These are phyloP conservation scores for Phoma sp. DNA, from an alignment of 2,329 filamentous ascomycete genomes.

Conservation along the genomic window DNA sequence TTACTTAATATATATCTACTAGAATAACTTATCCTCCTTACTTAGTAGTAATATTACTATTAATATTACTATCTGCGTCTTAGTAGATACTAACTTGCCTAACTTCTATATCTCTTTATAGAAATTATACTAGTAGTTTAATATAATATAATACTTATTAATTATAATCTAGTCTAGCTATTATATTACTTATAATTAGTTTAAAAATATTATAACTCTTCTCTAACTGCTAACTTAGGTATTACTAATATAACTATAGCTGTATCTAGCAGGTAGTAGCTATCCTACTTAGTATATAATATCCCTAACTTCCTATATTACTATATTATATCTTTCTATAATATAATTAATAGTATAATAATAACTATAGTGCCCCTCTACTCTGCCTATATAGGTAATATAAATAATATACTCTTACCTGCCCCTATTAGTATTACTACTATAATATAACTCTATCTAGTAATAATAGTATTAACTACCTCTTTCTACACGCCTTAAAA, in stretches of 20 bases:
- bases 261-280: slow-evolving; percentile 16
- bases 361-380: slow-evolving; percentile 25
- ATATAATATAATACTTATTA: slow-evolving; percentile 29
- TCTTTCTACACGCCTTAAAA: slow-evolving; percentile 28
- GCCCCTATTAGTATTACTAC: slow-evolving; percentile 32
- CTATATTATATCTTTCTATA: slow-evolving; percentile 28
- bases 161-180: slow-evolving; percentile 31
- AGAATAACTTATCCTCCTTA: slow-evolving; percentile 22
- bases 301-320: slow-evolving; percentile 22
- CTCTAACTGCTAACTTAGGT: slow-evolving; percentile 28
- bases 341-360: slow-evolving; percentile 30
- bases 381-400: slow-evolving; percentile 31
- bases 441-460: slow-evolving; percentile 24
- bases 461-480: slow-evolving; percentile 28
- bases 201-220: slow-evolving; percentile 31
- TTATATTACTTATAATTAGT: slow-evolving; percentile 19
- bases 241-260: slow-evolving; percentile 32
- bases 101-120: slow-evolving; percentile 22
- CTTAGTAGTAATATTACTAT: slow-evolving; percentile 29
- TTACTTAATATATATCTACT: slow-evolving; percentile 14
- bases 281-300: slow-evolving; percentile 26
- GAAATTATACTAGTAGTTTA: slow-evolving; percentile 23
- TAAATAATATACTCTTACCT: slow-evolving; percentile 40
- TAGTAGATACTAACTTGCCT: slow-evolving; percentile 18
- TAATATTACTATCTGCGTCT: slow-evolving; percentile 33